phyloP scores from a whole-genome alignment of 2,329 filamentous ascomycete species.

The Zymoseptoria ardabiliae region DNA sequence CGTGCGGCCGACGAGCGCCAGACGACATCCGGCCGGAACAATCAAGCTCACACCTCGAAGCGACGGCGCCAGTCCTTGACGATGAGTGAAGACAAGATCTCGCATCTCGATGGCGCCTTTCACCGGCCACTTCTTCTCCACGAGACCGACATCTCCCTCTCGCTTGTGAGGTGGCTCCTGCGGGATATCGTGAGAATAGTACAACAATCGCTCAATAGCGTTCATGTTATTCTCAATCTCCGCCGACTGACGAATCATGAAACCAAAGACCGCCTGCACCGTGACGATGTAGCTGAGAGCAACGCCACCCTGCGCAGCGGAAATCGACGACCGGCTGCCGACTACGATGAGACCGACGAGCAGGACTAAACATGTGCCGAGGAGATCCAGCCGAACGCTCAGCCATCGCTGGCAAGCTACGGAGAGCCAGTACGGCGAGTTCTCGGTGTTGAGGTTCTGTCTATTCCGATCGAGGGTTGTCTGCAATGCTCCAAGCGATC shows the following conservation, averaged over 20 bases:
- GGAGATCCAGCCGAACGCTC: background rate
- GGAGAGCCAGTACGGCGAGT: background rate
- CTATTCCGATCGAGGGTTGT: background rate
- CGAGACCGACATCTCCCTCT: constrained; percentile 29
- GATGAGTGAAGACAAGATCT: constrained; percentile 76
- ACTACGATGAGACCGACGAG: background rate
- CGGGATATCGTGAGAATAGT: constrained; percentile 77
- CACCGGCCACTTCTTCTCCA: constrained; percentile 62
- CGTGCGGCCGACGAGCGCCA: constrained; percentile 86
- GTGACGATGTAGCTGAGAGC: constrained; percentile 33
- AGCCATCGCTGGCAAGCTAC: background rate
- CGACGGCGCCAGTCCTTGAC: constrained; percentile 65
- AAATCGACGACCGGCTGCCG: background rate
- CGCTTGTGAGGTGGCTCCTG: constrained; percentile 60
- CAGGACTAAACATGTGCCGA: background rate
- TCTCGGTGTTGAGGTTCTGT: background rate
- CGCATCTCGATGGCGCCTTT: constrained; percentile 75
- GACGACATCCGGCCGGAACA: background rate
- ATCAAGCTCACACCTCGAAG: background rate
- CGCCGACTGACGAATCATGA: background rate
- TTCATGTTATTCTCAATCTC: constrained; percentile 9
- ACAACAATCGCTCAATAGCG: constrained; percentile 31
- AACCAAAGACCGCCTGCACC: constrained; percentile 29
- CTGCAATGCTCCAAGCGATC: background rate
- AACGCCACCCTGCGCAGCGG: background rate